phyloP scores from a whole-genome alignment of 768 basidiomycete species.

The Lactarius pseudohatsudake region DNA sequence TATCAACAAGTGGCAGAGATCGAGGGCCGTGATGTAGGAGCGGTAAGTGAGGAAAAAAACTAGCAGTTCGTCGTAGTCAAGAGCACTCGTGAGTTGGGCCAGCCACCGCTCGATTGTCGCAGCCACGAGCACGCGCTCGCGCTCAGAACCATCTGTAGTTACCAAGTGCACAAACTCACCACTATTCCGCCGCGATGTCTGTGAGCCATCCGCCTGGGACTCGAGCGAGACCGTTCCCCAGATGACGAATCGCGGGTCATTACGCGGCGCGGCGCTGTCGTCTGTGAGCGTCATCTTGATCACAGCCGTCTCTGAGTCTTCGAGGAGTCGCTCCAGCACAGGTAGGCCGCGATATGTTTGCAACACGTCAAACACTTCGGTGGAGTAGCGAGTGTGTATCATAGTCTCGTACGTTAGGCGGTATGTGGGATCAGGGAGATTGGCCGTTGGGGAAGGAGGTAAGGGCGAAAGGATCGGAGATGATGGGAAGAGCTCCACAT shows the following conservation, averaged over 20 bases:
- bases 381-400: constrained; percentile 63
- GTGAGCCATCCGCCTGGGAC: constrained; percentile 31
- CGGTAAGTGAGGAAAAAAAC: constrained; percentile 93
- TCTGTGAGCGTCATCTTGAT: constrained; percentile 71
- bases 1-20: constrained; percentile 79
- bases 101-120: constrained; percentile 94
- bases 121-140: constrained; percentile 65
- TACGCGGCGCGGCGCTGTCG: constrained; percentile 69
- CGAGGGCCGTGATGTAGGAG: constrained; percentile 74
- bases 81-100: constrained; percentile 82
- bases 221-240: constrained; percentile 66
- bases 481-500: background rate
- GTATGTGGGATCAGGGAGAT: constrained; percentile 31
- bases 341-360: constrained; percentile 80
- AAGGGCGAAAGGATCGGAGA: constrained; percentile 21
- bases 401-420: constrained; percentile 48
- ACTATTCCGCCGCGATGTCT: constrained; percentile 27
- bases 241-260: constrained; percentile 89
- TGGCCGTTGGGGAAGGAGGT: constrained; percentile 24
- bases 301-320: constrained; percentile 61
- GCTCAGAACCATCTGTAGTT: constrained; percentile 35
- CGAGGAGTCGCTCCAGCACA: constrained; percentile 62
- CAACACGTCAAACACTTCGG: constrained; percentile 76
- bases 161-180: constrained; percentile 20
- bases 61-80: constrained; percentile 83